Conservation (phyloP, 768 basidiomycete species). For the Goffeauzyma gilvescens region DNA sequence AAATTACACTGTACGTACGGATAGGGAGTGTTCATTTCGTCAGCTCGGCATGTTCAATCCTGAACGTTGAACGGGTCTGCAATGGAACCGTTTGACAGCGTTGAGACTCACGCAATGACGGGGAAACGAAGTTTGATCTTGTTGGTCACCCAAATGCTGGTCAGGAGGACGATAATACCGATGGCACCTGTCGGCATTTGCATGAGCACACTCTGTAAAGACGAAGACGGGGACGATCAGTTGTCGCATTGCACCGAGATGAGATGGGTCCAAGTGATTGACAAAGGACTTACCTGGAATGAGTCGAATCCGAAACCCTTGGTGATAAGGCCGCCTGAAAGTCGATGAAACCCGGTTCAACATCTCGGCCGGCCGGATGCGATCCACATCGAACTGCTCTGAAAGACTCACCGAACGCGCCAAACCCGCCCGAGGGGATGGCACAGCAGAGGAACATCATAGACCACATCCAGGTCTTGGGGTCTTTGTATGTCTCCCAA, state of each 20-base stretch:
- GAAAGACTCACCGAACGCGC: constrained; percentile 13
- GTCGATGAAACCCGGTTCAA: too few species aligned
- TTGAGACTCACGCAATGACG: constrained; percentile 9
- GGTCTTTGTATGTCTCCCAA: constrained; percentile 17
- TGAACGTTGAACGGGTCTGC: too few species aligned
- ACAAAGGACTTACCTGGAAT: neutral
- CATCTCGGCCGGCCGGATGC: too few species aligned
- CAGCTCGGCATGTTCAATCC: too few species aligned
- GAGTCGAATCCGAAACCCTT: constrained; percentile 11
- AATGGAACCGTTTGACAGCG: too few species aligned
- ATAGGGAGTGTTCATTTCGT: too few species aligned
- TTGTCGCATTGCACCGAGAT: too few species aligned
- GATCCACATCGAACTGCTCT: too few species aligned
- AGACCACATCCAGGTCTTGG: constrained; percentile 16
- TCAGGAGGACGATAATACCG: constrained; percentile 17
- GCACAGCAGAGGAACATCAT: constrained; percentile 25
- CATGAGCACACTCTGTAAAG: too few species aligned
- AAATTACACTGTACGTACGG: too few species aligned
- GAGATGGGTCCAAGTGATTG: too few species aligned
- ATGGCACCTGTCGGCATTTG: constrained; percentile 27
- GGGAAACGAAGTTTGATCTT: constrained; percentile 21
- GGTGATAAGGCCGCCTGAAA: constrained; percentile 24
- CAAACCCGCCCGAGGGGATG: constrained; percentile 10
- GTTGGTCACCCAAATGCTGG: constrained; percentile 23
- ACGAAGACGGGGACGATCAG: too few species aligned